Evolutionary conservation across 192 early-diverging fungal species (phyloP), one percentile per base, ranked within the genome.

Genomic region (Coemansia sp.): DNA sequence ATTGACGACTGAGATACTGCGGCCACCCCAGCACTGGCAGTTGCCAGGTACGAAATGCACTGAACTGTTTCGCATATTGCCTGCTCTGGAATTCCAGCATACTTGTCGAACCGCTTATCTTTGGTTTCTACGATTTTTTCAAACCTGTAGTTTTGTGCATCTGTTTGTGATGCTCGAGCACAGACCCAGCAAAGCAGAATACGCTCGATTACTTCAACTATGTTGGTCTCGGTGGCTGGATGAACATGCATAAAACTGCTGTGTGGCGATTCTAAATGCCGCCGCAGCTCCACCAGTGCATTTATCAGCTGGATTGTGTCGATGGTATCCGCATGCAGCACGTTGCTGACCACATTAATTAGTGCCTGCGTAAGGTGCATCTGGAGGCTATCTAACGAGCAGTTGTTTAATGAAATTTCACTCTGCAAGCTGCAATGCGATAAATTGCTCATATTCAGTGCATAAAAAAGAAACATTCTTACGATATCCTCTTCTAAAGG

Each of bases 101-200:
- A 74, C 48, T 63, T 63, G 60, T 61, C 71, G 20, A 62, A 68
- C 7, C 36, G 31, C 5, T 23, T 21, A 23, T 67, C 70, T 11
- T 3, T 21, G 5, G 64, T 67, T 14, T 45, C 35, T 7, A 58
- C 59, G 1, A 42, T 23, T 3, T n/a, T 48, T 15, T 55, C 33
- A 13, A 51, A 6, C 13, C 23, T 36, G 30, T 67, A 68, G 55
- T 67, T 61, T 35, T 74, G 71, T 14, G 48, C 61, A 19, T 74
- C 71, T 0, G 65, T 52, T 6, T 74, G 65, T 0, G 64, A 44
- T 10, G 71, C 71, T 0, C 55, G 56, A 8, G 71, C 64, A 23
- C 71, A 74, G 3, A 74, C 65, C 71, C 71, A 74, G 57, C 71
- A 74, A 5, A 74, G 26, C 14, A 74, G 47, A 13, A 74, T 60